Base-by-base conservation (phyloP, 1,284 basidiomycete species). In the Ceratobasidium sp. region DNA sequence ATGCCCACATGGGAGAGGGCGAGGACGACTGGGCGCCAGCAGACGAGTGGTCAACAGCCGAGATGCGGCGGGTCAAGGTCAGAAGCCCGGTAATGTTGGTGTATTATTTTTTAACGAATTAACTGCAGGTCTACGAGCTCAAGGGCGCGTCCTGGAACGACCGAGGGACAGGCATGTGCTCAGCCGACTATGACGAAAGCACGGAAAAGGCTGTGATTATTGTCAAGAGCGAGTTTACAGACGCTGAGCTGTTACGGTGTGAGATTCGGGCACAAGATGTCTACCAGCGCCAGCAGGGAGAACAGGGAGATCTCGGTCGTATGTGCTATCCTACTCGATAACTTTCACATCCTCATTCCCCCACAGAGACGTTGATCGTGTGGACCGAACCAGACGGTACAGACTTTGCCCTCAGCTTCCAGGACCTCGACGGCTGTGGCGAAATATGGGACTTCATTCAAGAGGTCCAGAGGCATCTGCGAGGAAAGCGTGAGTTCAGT, bases 371-470 rank as follows among this genome's bases (percentile, higher is more conserved):
- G 1, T 85, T 99, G 52, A 98, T 99, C 72, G 96, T 99, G 13
- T 99, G 96, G 96, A 99, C 96, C 1, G 96, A 98, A 77, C 93
- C 92, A 0, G 90, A 94, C 73, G 93, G 94, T 27, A 88, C 91
- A 27, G 96, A 99, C 79, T 96, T 97, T 79, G 97, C 97, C 1
- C 83, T 99, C 57, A 97, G 94, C 73, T 99, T 99, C 76, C 96
- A 98, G 77, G 96, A 98, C 76, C 87, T 93, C 0, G 93, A 96
- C 72, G 97, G 96, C 35, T 99, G 96, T 76, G 85, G 90, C 53
- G 96, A 98, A 81, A 93, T 99, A 55, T 99, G 96, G 96, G 91
- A 91, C 75, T 99, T 99, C 78, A 94, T 99, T 75, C 83, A 87
- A 72, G 94, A 98, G 75, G 94, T 98, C n/a, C 95, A 97, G 77